A percentile compares a stretch with the other conserved stretches of the same genome.
Conservation (phyloP, 768 basidiomycete genomes). For the Suillus bovinus region DNA sequence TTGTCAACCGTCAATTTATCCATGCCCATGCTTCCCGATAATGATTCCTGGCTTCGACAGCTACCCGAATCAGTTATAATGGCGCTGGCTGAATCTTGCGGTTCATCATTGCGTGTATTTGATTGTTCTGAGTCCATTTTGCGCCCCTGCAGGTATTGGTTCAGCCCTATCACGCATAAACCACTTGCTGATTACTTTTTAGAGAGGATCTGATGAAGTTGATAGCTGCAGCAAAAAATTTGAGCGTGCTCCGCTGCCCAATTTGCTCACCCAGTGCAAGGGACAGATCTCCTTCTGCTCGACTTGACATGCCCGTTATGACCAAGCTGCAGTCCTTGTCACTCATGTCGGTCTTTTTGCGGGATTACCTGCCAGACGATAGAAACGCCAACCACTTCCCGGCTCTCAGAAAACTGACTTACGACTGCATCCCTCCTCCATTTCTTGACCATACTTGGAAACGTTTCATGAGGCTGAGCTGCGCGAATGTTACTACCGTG, state of each 20-base stretch:
- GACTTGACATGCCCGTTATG: slow-evolving; percentile 29
- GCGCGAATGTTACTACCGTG: slow-evolving; percentile 28
- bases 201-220: slow-evolving; percentile 32
- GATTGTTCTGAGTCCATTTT: slow-evolving; percentile 32
- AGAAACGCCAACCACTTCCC: slow-evolving; percentile 29
- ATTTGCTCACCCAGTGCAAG: slow-evolving; percentile 27
- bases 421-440: slow-evolving; percentile 33
- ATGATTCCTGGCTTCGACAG: slow-evolving; percentile 28
- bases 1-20: slow-evolving; percentile 26
- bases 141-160: slow-evolving; percentile 29
- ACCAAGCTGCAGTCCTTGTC: slow-evolving; percentile 26
- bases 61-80: slow-evolving; percentile 22
- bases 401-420: slow-evolving; percentile 30
- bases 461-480: slow-evolving; percentile 26
- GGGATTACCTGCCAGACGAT: slow-evolving; percentile 31
- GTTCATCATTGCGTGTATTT: slow-evolving; percentile 26
- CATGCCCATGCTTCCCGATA: slow-evolving; percentile 26
- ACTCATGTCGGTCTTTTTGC: slow-evolving; percentile 28
- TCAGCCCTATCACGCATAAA: not conserved
- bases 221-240: slow-evolving; percentile 26
- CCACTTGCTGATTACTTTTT: slow-evolving; percentile 1
- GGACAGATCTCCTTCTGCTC: slow-evolving; percentile 19
- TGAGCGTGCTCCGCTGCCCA: slow-evolving; percentile 29
- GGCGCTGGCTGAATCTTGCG: slow-evolving; percentile 28
- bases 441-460: slow-evolving; percentile 31